Conservation (phyloP, 2,329 filamentous ascomycete genomes). For the Myriangium duriaei region DNA sequence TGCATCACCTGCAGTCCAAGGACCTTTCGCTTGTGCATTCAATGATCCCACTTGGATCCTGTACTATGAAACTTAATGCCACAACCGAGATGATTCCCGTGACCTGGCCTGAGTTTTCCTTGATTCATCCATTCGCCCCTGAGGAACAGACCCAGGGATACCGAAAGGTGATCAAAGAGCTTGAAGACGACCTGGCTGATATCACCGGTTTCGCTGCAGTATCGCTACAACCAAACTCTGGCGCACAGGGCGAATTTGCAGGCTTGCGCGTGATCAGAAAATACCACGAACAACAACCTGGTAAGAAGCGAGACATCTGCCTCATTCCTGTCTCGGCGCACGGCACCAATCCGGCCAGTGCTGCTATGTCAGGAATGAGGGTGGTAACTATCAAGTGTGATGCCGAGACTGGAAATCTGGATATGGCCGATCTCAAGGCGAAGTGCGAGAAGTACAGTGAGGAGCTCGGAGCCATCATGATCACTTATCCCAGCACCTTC, state of each 20-base stretch:
- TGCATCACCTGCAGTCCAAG: constrained; percentile 84
- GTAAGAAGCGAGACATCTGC: constrained; percentile 73
- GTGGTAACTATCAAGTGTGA: constrained; percentile 91
- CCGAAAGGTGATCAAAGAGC: constrained; percentile 52
- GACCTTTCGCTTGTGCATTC: constrained; percentile 89
- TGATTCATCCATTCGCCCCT: constrained; percentile 71
- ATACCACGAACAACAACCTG: constrained; percentile 57
- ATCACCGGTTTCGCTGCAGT: constrained; percentile 87
- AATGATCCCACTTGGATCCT: constrained; percentile 94
- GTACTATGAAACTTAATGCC: constrained; percentile 96
- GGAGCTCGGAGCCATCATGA: constrained; percentile 84
- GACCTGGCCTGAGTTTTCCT: constrained; percentile 61
- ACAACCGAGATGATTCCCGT: constrained; percentile 88
- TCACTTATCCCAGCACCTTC: constrained; percentile 91
- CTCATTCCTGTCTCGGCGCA: constrained; percentile 91
- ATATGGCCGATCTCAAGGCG: constrained; percentile 69
- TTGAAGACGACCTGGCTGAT: constrained; percentile 62
- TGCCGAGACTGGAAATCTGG: constrained; percentile 73
- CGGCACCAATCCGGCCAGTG: constrained; percentile 89
- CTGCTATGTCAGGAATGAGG: constrained; percentile 90
- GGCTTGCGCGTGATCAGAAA: constrained; percentile 79
- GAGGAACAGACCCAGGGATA: constrained; percentile 55
- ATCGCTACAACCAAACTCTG: constrained; percentile 88
- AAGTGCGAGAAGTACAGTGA: constrained; percentile 84
- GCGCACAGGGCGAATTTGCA: constrained; percentile 88